Evolutionary conservation across 2,329 filamentous ascomycete species (phyloP).

Genomic region (Penicillium sp.): DNA sequence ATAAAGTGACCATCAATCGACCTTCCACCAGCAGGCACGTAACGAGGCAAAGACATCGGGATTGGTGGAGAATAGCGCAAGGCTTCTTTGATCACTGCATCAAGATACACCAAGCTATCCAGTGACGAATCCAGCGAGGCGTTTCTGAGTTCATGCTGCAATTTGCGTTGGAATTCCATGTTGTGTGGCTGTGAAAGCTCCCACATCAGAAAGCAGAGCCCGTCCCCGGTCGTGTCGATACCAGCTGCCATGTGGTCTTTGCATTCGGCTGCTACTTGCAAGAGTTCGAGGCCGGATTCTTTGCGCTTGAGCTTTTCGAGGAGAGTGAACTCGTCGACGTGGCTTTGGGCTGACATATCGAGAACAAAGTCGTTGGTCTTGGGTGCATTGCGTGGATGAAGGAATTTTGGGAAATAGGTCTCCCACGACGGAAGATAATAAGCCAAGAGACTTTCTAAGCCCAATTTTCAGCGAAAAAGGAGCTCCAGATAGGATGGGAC

Average conservation of each 20-base stretch:
- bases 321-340: conserved; percentile 59
- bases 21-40: conserved; percentile 42
- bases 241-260: conserved; percentile 72
- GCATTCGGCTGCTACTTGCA: conserved; percentile 67
- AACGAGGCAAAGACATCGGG: conserved; percentile 55
- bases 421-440: conserved; percentile 60
- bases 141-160: conserved; percentile 56
- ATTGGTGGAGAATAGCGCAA: conserved; percentile 59
- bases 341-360: conserved; percentile 50
- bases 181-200: conserved; percentile 65
- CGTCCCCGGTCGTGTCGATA: conserved; percentile 72
- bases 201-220: conserved; percentile 71
- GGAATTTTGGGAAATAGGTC: conserved; percentile 49
- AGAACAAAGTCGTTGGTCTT: conserved; percentile 63
- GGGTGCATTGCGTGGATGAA: conserved; percentile 60
- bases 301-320: conserved; percentile 61
- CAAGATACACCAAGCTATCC: conserved; percentile 56
- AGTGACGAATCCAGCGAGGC: conserved; percentile 42
- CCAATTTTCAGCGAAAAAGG: neutral
- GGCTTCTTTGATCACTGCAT: conserved; percentile 65
- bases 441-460: conserved; percentile 59
- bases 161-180: conserved; percentile 51
- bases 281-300: conserved; percentile 49
- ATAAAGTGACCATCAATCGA: conserved; percentile 41
- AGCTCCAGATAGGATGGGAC: neutral